Conservation (phyloP, 129 eudicot genomes). For the Lactuca sativa region DNA sequence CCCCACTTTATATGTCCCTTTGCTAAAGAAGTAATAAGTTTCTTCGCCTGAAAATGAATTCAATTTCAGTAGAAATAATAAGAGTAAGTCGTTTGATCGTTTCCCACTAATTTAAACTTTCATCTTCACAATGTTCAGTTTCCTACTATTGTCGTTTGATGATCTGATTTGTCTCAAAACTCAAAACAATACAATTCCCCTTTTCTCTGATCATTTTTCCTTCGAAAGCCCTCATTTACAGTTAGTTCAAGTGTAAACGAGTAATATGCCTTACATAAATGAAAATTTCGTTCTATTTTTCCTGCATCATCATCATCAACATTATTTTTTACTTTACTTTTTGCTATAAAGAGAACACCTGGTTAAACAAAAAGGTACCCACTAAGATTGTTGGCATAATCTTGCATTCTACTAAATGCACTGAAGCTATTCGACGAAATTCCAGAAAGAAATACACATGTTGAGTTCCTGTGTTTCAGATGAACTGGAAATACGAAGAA, state of each 20-base stretch:
- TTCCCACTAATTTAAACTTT: not conserved
- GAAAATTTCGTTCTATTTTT: not conserved
- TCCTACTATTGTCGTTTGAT: not conserved
- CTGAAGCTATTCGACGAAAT: conserved; percentile 38
- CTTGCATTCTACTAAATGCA: conserved; percentile 15
- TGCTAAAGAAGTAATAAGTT: conserved; percentile 61
- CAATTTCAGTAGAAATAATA: conserved; percentile 28
- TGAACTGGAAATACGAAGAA: conserved; percentile 3
- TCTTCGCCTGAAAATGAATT: conserved; percentile 67
- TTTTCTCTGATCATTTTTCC: not conserved
- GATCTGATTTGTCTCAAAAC: not conserved
- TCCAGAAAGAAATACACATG: conserved; percentile 12
- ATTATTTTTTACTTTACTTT: no score
- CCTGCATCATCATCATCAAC: conserved; percentile 3
- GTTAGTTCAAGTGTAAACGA: conserved; percentile 2
- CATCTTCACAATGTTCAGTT: not conserved
- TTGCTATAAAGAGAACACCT: not conserved
- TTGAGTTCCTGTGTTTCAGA: not conserved
- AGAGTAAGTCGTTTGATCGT: not conserved
- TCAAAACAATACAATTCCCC: not conserved
- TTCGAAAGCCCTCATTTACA: conserved; percentile 5
- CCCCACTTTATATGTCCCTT: conserved; percentile 91
- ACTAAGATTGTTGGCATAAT: conserved; percentile 1
- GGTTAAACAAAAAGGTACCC: not conserved
- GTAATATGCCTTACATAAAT: conserved; percentile 11